phyloP scores from a whole-genome alignment of 352 stramenopile genomes.

The Globisporangium spiculum region DNA sequence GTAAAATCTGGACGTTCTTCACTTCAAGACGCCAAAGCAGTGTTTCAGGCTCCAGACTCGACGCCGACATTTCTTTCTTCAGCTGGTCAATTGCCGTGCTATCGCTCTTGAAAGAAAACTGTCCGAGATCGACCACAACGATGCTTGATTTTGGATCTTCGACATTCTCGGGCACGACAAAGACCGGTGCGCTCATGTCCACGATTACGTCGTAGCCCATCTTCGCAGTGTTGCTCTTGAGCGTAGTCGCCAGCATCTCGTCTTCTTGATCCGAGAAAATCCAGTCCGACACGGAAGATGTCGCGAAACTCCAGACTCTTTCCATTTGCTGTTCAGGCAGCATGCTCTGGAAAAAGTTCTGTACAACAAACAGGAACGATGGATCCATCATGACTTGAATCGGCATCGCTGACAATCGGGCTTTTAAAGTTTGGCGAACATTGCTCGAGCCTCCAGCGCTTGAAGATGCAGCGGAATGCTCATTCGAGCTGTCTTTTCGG shows the following conservation, averaged over 20 bases:
- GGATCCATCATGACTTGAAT: slow-evolving; percentile 73
- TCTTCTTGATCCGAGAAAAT: slow-evolving; percentile 67
- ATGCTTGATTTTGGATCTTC: slow-evolving; percentile 34
- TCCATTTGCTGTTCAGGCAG: slow-evolving; percentile 69
- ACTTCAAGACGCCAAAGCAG: slow-evolving; percentile 64
- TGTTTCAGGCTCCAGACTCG: slow-evolving; percentile 19
- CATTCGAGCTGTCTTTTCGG: slow-evolving; percentile 9
- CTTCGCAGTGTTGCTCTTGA: slow-evolving; percentile 19
- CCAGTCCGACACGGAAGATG: slow-evolving; percentile 77
- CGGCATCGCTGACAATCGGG: slow-evolving; percentile 56
- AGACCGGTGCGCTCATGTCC: slow-evolving; percentile 70
- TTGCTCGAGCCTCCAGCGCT: neutral
- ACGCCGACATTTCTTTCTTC: neutral
- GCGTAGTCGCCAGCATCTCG: slow-evolving; percentile 28
- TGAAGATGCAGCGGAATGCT: slow-evolving; percentile 4
- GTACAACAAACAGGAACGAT: slow-evolving; percentile 60
- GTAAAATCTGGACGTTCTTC: slow-evolving; percentile 54
- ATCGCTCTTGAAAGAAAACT: slow-evolving; percentile 60
- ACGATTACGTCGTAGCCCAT: slow-evolving; percentile 63
- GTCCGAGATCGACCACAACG: slow-evolving; percentile 70
- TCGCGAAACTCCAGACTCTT: slow-evolving; percentile 77
- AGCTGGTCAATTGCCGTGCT: slow-evolving; percentile 5
- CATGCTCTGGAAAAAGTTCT: slow-evolving; percentile 71
- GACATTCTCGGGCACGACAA: slow-evolving; percentile 64
- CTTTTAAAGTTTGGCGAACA: slow-evolving; percentile 19